Evolutionary conservation across 2,329 filamentous ascomycete species (phyloP), one percentile per base, ranked within the genome.

Genomic region (Dothideomycetes sp.): DNA sequence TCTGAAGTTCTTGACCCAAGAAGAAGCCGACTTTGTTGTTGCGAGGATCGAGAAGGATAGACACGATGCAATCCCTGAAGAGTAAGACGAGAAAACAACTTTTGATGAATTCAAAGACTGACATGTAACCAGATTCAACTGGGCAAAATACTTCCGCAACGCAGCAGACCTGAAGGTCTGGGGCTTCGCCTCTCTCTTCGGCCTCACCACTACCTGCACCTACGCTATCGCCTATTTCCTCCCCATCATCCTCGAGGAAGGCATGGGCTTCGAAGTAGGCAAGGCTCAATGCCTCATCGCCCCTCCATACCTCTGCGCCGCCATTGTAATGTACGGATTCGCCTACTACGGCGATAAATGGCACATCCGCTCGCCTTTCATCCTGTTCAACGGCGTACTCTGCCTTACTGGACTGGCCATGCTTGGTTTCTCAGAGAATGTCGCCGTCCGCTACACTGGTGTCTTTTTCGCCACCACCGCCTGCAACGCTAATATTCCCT

Each of bases 401-500:
- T 53, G 51, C 30, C 39, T 60, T 36, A 44, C 59, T 42, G 57
- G 57, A 15, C 49, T 59, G 5, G 47, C 46, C n/a, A 45, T 58
- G 14, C 50, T 60, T 10, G 56, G 56, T 9, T 59, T 59, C 47
- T 42, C 47, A 19, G 38, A 47, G 12, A 47, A 45, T 30, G 45
- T 49, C 8, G 56, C 38, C 8, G 49, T 48, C 1, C 49, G 57
- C 11, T 60, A 60, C 47, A 52, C 56, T 35, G 56, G 56, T n/a
- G 56, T 57, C 41, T 60, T 59, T 51, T 49, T 59, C 33, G 56
- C 56, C 22, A 57, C 55, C 3, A 52, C 52, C 2, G 50, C 48
- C 24, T 49, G 45, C 43, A 58, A 58, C 35, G 49, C 79, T 47
- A 89, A 91, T 55, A 69, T 89, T 4, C 85, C 86, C 0, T 69